Evolutionary conservation across 495 filamentous ascomycete species (phyloP).

Genomic region (Neurospora sp.): DNA sequence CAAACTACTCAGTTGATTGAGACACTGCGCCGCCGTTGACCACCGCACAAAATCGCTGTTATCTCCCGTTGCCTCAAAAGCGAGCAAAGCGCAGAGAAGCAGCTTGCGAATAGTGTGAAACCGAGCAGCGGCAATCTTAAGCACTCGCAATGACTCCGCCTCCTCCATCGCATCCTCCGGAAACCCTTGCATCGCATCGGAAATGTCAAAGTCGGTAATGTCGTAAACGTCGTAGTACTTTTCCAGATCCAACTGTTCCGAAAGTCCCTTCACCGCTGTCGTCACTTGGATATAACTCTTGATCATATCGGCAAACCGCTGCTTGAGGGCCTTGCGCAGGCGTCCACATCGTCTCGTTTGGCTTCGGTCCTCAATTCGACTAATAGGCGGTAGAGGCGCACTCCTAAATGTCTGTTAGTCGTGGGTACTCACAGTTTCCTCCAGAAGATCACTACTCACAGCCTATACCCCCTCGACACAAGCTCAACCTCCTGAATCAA

Average conservation of each 20-base stretch:
- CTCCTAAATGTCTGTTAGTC: conserved; percentile 51
- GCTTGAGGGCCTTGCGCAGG: conserved; percentile 63
- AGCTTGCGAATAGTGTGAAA: conserved; percentile 73
- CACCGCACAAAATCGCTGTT: conserved; percentile 71
- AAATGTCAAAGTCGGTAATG: conserved; percentile 66
- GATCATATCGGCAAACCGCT: conserved; percentile 58
- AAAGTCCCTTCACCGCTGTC: conserved; percentile 55
- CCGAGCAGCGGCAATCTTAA: conserved; percentile 70
- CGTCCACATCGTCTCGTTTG: conserved; percentile 70
- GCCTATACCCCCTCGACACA: conserved; percentile 84
- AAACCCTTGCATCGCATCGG: conserved; percentile 52
- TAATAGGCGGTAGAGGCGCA: conserved; percentile 75
- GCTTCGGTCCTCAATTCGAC: conserved; percentile 64
- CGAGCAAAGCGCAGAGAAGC: conserved; percentile 75
- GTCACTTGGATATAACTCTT: conserved; percentile 59
- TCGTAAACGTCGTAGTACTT: conserved; percentile 92
- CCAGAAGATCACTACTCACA: conserved; percentile 45
- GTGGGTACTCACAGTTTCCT: background rate
- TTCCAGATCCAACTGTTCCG: conserved; percentile 69
- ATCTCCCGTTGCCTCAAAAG: conserved; percentile 76
- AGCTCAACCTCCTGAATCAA: conserved; percentile 95
- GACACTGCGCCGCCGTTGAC: conserved; percentile 66
- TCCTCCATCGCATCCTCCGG: conserved; percentile 54
- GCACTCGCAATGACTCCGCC: conserved; percentile 62
- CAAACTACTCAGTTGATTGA: conserved; percentile 49